Evolutionary conservation across 441 rosid genomes (phyloP).

Genomic region (Populus hybrid): DNA sequence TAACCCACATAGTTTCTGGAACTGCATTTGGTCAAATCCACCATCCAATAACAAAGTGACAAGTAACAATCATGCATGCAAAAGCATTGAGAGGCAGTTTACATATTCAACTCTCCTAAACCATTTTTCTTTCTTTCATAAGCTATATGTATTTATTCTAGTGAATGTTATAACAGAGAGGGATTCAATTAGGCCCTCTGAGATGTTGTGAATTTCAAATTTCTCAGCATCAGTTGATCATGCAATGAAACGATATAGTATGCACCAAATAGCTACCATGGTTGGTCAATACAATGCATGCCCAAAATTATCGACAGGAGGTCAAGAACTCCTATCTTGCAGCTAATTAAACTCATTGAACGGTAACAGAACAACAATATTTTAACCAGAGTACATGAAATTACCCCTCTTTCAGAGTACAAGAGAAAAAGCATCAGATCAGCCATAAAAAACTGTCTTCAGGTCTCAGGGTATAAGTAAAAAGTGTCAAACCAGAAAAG

Average conservation of each 20-base stretch:
- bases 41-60: not conserved
- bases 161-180: not conserved
- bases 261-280: not conserved
- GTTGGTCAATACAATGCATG: not conserved
- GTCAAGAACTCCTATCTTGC: too few species aligned
- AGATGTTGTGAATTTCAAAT: not conserved
- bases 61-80: not conserved
- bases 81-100: not conserved
- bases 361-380: not conserved
- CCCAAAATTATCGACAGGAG: not conserved
- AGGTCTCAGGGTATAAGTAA: not conserved
- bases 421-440: not conserved
- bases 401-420: not conserved
- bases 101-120: not conserved
- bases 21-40: not conserved
- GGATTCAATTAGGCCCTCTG: not conserved
- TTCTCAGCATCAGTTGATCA: not conserved
- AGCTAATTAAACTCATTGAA: too few species aligned
- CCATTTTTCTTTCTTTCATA: not conserved
- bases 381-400: not conserved
- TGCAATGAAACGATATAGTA: not conserved
- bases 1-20: not conserved
- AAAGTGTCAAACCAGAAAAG: not conserved
- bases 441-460: not conserved
- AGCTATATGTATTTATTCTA: not conserved